Percentiles rank a stretch among this genome's conserved stretches.
phyloP scores from a whole-genome alignment of 1,139 yeast species.

The Kazachstania sp. region DNA sequence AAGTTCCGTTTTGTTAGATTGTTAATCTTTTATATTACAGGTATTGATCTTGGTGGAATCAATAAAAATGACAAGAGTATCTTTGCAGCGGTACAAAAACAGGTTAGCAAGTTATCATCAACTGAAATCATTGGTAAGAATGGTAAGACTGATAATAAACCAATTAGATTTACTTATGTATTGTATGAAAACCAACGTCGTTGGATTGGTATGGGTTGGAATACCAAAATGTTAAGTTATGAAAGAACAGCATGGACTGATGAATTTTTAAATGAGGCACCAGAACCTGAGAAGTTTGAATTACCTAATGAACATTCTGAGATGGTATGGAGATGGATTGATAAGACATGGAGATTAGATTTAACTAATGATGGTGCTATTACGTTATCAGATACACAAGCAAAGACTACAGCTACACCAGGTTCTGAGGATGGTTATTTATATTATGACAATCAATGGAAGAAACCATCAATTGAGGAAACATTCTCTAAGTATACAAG shows the following conservation, averaged over 20 bases:
- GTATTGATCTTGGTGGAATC: slow-evolving; percentile 67
- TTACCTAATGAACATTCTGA: slow-evolving; percentile 75
- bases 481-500: slow-evolving; percentile 86
- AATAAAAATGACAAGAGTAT: slow-evolving; percentile 28
- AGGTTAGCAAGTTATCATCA: slow-evolving; percentile 23
- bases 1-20: slow-evolving; percentile 63
- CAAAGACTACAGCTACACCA: slow-evolving; percentile 76
- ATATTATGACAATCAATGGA: slow-evolving; percentile 91
- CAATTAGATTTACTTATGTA: slow-evolving; percentile 85
- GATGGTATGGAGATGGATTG: slow-evolving; percentile 92
- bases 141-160: slow-evolving; percentile 32
- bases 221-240: slow-evolving; percentile 78
- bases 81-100: slow-evolving; percentile 30
- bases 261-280: slow-evolving; percentile 83
- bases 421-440: slow-evolving; percentile 75
- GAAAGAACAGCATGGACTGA: slow-evolving; percentile 98
- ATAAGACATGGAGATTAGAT: slow-evolving; percentile 85
- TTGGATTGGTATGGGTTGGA: slow-evolving; percentile 99
- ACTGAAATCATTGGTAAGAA: slow-evolving; percentile 6
- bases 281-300: slow-evolving; percentile 67
- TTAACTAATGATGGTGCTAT: slow-evolving; percentile 84
- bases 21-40: slow-evolving; percentile 72
- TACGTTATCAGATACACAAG: slow-evolving; percentile 54
- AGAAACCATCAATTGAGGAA: slow-evolving; percentile 81
- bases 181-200: slow-evolving; percentile 94